Base-by-base conservation (phyloP, 2,329 filamentous ascomycete species). In the Scytalidium lignicola region DNA sequence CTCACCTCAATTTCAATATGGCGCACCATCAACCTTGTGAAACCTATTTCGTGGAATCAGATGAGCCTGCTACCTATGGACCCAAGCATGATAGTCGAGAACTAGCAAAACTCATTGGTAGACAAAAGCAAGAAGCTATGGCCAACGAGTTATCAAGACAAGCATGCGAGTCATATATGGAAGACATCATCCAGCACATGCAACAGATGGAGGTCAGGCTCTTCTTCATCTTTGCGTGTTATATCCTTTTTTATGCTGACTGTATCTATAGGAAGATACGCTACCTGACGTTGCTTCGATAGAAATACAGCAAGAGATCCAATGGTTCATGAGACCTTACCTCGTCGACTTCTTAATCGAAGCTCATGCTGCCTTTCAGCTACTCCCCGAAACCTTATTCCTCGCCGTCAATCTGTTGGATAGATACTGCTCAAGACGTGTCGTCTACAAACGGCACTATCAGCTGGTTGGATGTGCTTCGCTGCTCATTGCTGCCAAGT, bases 281-380 rank as follows among this genome's bases (percentile, higher is more conserved):
- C 76, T 97, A 57, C 89, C 93, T 47, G 93, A 99, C 69, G 92
- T 95, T 67, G 92, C 92, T 68, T 90, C 95, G 29, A 99, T 99
- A 68, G 93, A 99, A 69, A 96, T 97, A 70, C 93, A 99, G 72
- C 90, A 91, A 58, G 93, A 99, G 78, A 97, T 99, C 55, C 90
- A 97, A 67, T 99, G 93, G 93, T 97, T 95, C 73, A 99, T 99
- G 93, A 79, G 93, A 62, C 93, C 93, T 0, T 97, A 96, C 69
- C 84, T 99, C 29, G 88, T 99, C 66, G 93, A 99, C 74, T 99
- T 99, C 72, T 81, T 99, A 58, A 87, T 97, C 62, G 93, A 99
- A 78, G 93, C 92, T 45, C 93, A 99, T 65, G 87, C 89, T 58
- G 92, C 92, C 53, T 99, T 97, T 72, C 87, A 90, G 60, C 80